Base-by-base conservation (phyloP, 306 rosid species). In the Cucurbita ficifolia region DNA sequence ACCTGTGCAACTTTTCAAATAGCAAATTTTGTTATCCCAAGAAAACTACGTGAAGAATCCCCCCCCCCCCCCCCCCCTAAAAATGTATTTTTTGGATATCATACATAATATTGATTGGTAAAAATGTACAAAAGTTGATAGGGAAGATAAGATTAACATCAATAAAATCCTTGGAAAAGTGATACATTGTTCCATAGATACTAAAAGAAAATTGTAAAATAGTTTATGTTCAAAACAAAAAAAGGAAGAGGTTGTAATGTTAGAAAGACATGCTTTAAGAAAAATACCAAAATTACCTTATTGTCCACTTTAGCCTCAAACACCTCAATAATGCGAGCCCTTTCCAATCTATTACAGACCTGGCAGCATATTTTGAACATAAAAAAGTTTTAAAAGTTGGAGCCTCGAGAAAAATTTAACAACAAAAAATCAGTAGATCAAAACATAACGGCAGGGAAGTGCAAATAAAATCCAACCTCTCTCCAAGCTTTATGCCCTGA, bases 221-320 rank as follows among this genome's bases (percentile, higher is more conserved):
- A 29, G 42, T 1, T 40, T 63, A 63, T 4, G 49, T 40, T 63
- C 50, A 40, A n/a, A n/a, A 33, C n/a, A 63, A 39, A 38, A 39
- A 63, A 39, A 39, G 8, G 45, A 60, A 61, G 22, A 67, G 22
- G 38, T 12, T 45, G 21, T 69, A 69, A 69, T 69, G 8, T 24
- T 69, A 69, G 19, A 51, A 69, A 48, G 6, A 69, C 38, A 29
- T 13, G 21, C 21, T 42, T 21, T 6, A 58, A 67, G n/a, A 70
- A n/a, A 71, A 52, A 51, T 17, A 49, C 29, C 22, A 74, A 55
- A 12, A 46, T 39, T 21, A 88, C 98, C 96, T 90, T 94, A 64
- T 83, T 89, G 68, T 94, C 83, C 78, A 94, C 96, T 80, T 86
- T 87, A 65, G 98, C 97, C 13, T 86, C 87, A 87, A 94, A 94